Base-by-base conservation (phyloP, 345 rosid species). In the Ricinus communis region DNA sequence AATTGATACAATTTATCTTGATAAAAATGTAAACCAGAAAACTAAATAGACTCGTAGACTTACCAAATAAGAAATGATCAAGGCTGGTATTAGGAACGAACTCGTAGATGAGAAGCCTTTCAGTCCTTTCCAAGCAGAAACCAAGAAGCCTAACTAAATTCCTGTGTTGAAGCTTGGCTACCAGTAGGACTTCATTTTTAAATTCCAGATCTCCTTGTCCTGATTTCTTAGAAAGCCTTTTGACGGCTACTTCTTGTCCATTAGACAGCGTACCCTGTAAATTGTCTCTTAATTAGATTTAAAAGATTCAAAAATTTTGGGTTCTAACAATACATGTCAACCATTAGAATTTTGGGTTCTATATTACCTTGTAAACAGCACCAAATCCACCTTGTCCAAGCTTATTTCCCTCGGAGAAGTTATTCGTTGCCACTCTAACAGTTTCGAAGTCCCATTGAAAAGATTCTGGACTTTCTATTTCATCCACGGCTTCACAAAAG, bases 371-470 rank as follows among this genome's bases (percentile, higher is more conserved):
- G 71, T 76, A 82, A 38, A 82, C 88, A 30, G 71, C 62, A 38
- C 86, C 89, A 9, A 82, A 85, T 59, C 89, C 89, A 57, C 89
- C 85, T 53, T 76, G 71, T 21, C 82, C 87, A 46, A 83, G 71
- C 75, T 73, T 59, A 47, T 85, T 83, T n/a, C 51, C 54, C 54
- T 60, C 68, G 7, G 85, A 75, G 45, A 81, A 85, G 55, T 79
- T 25, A 49, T 74, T 21, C 25, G 89, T 85, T 5, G 87, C 84
- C 12, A 30, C 21, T 55, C 60, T 71, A 25, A 83, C 59, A 50
- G 79, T 58, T 33, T 22, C 30, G n/a, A 80, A 75, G 55, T 75
- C 71, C 46, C 57, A 62, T 25, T 73, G 81, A 58, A 75, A 62
- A 0, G 74, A 75, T 38, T 75, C 74, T 12, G 6, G 38, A 36